Percentiles rank a stretch among this genome's conserved stretches.
Conservation (phyloP, 306 rosid species). For the Begonia peltatifolia region DNA sequence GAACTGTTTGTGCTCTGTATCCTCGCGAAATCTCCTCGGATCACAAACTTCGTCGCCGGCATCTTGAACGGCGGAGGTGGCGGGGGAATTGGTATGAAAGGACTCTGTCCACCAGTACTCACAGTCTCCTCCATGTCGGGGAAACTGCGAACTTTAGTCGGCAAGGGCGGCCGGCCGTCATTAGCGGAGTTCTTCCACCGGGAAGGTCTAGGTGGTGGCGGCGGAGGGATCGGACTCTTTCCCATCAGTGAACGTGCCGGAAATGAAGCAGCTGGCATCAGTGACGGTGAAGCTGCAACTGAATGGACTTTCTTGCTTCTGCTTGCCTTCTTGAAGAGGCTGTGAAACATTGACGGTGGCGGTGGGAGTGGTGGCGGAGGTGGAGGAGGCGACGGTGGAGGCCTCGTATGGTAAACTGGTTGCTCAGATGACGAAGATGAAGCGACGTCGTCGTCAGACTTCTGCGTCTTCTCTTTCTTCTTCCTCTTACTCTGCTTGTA, state of each 20-base stretch:
- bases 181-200: slow-evolving; percentile 5
- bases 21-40: slow-evolving; percentile 40
- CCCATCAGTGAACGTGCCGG: slow-evolving; percentile 24
- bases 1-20: slow-evolving; percentile 54
- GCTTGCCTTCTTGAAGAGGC: slow-evolving; percentile 45
- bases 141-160: slow-evolving; percentile 15
- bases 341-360: slow-evolving; percentile 49
- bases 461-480: slow-evolving; percentile 28
- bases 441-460: slow-evolving; percentile 6
- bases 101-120: slow-evolving; percentile 34
- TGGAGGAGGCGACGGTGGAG: slow-evolving; percentile 32
- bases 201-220: neutral
- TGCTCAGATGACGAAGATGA: slow-evolving; percentile 13
- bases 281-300: slow-evolving; percentile 23
- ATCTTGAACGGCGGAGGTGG: slow-evolving; percentile 45
- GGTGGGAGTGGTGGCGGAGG: slow-evolving; percentile 66
- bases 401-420: slow-evolving; percentile 7
- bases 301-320: slow-evolving; percentile 59
- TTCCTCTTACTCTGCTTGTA: slow-evolving; percentile 47
- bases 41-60: slow-evolving; percentile 27
- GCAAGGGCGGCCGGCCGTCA: slow-evolving; percentile 45
- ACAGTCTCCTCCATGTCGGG: slow-evolving; percentile 10
- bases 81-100: slow-evolving; percentile 37
- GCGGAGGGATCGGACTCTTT: slow-evolving; percentile 17
- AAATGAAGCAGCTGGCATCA: slow-evolving; percentile 17